phyloP scores from a whole-genome alignment of 257 asterid species.

The Solanum phureja region DNA sequence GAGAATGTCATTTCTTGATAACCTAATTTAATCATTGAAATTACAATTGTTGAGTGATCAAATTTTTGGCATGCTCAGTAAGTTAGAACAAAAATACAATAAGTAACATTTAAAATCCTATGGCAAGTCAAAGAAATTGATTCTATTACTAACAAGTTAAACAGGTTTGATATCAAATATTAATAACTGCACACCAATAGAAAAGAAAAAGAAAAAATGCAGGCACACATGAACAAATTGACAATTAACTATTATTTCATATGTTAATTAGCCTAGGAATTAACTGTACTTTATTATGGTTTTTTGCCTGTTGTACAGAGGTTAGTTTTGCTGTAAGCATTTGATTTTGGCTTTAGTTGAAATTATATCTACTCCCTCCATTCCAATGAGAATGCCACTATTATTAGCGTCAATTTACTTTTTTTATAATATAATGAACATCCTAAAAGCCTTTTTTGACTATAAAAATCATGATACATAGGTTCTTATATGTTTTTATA shows the following conservation, averaged over 20 bases:
- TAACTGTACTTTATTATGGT: not conserved
- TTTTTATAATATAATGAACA: not conserved
- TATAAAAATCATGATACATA: not conserved
- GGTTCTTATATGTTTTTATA: not conserved
- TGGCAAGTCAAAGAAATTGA: not conserved
- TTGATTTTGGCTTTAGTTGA: not conserved
- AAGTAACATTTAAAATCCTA: not conserved
- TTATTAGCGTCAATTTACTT: not conserved
- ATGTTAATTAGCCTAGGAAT: not conserved
- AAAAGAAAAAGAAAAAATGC: not conserved
- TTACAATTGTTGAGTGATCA: not conserved
- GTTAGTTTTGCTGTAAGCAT: not conserved
- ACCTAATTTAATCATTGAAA: not conserved
- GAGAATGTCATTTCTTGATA: not conserved
- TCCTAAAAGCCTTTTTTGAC: not conserved
- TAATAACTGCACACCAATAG: not conserved
- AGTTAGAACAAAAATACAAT: not conserved
- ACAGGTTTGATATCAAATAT: not conserved
- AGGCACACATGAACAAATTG: not conserved
- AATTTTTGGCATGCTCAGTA: not conserved
- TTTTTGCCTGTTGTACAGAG: not conserved
- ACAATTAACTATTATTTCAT: not conserved
- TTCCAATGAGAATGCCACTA: not conserved
- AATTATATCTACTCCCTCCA: not conserved
- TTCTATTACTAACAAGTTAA: not conserved